phyloP scores from a whole-genome alignment of 2,329 filamentous ascomycete species.

The Sporothrix schenckii region DNA sequence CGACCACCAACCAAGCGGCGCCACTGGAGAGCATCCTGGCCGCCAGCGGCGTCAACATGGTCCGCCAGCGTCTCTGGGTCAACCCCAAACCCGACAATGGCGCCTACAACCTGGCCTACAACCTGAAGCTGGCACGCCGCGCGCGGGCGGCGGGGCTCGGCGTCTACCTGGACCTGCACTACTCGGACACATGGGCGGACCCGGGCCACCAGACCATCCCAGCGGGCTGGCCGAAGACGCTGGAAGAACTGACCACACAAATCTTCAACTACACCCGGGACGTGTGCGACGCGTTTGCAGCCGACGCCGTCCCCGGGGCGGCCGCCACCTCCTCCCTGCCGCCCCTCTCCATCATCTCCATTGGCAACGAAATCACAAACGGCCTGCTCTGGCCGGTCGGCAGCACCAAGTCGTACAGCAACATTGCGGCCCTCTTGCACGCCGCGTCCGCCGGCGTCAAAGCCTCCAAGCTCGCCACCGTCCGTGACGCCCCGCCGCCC shows the following conservation, averaged over 20 bases:
- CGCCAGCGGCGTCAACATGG: conserved; percentile 66
- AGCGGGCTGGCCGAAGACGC: conserved; percentile 61
- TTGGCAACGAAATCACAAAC: conserved; percentile 72
- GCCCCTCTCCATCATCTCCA: conserved; percentile 64
- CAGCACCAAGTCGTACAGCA: conserved; percentile 51
- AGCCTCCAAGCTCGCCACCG: conserved; percentile 61
- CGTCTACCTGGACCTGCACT: conserved; percentile 66
- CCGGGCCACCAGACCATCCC: conserved; percentile 65
- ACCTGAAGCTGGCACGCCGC: conserved; percentile 66
- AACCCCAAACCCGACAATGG: conserved; percentile 59
- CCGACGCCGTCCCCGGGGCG: conserved; percentile 41
- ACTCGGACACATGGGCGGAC: conserved; percentile 72
- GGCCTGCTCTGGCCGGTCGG: conserved; percentile 71
- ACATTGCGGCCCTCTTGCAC: conserved; percentile 66
- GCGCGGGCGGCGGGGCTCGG: conserved; percentile 64
- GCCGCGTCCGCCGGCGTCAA: conserved; percentile 67
- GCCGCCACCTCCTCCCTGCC: not conserved
- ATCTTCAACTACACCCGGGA: conserved; percentile 70
- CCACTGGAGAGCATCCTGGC: conserved; percentile 66
- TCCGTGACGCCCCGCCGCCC: conserved; percentile 53
- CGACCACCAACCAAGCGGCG: conserved; percentile 51
- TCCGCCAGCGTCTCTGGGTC: conserved; percentile 73
- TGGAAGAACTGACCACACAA: conserved; percentile 61
- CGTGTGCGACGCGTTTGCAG: conserved; percentile 63
- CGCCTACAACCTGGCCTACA: conserved; percentile 69